phyloP scores from a whole-genome alignment of 768 basidiomycete genomes.

The Mycena kentingensis region DNA sequence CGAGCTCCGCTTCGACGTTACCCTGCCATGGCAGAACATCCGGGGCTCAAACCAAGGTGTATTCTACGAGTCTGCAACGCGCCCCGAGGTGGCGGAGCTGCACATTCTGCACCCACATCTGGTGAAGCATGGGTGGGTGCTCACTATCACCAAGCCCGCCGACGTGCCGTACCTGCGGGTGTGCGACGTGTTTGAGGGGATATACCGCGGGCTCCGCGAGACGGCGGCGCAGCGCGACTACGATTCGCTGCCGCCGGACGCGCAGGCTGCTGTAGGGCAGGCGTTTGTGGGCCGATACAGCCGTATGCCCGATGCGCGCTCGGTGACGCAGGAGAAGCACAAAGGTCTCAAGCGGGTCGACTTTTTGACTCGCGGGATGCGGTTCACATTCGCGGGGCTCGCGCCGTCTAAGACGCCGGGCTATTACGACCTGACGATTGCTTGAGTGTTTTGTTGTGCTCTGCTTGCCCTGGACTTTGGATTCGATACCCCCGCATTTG shows the following conservation, averaged over 20 bases:
- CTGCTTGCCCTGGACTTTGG: constrained; percentile 1
- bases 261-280: constrained; percentile 5
- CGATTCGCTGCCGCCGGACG: not conserved
- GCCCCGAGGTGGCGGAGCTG: not conserved
- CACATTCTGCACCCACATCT: constrained; percentile 3
- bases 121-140: constrained; percentile 2
- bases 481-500: too few species aligned
- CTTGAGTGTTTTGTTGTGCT: constrained; percentile 4
- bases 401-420: constrained; percentile 26
- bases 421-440: constrained; percentile 32
- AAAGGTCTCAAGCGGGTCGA: constrained; percentile 44
- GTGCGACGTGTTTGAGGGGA: constrained; percentile 8
- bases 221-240: constrained; percentile 2
- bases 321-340: constrained; percentile 26
- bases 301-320: constrained; percentile 1
- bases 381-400: constrained; percentile 35
- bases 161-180: constrained; percentile 9
- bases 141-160: not conserved
- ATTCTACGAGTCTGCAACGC: not conserved
- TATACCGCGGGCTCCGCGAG: constrained; percentile 12
- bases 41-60: not conserved
- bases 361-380: constrained; percentile 35
- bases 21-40: constrained; percentile 17
- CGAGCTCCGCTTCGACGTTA: constrained; percentile 19
- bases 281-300: constrained; percentile 20